Base-by-base conservation (phyloP, 176 grass and related monocot species). In the Pharus latifolius region DNA sequence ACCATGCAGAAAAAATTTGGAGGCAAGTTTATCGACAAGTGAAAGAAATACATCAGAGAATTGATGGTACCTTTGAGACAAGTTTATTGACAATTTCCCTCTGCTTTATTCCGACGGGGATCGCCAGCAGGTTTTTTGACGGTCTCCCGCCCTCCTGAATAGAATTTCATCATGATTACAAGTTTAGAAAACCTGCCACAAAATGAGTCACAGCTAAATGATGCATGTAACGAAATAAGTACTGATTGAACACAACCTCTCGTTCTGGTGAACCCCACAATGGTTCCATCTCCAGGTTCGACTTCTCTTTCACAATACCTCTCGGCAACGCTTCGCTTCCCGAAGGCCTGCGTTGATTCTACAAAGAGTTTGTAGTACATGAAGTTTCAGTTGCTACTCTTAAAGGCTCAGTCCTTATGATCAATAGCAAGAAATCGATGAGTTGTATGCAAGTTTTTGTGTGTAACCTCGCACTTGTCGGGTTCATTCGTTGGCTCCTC, bases 71-170 rank as follows among this genome's bases (percentile, higher is more conserved):
- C 88, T 96, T 96, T 14, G 71, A 70, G 48, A 91, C 78, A 16
- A 91, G 89, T 54, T 86, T 85, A 80, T 96, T 63, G 47, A 96
- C 88, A 51, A 83, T 20, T 29, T 78, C 37, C 71, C 91, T 96
- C 75, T 96, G 88, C 71, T 83, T 96, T 68, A 96, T 81, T 46
- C 92, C 92, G 57, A 83, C 92, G 15, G 92, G 88, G 52, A 96
- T 83, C 25, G 88, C 92, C 19, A 96, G 70, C 40, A 96, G 89
- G 84, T 84, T 86, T 33, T 91, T 96, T 20, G 82, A 23, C 47
- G 54, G 7, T 54, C 51, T 65, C 50, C 19, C 10, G 20, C 7
- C 72, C 1, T 7, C 11, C 71, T 83, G 80, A 29, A 12, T 79
- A 8, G 22, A 19, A 18, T 54, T 22, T 22, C 20, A 16, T 41